Conservation (phyloP, 129 eudicot genomes). For the Kitagawia praeruptora region DNA sequence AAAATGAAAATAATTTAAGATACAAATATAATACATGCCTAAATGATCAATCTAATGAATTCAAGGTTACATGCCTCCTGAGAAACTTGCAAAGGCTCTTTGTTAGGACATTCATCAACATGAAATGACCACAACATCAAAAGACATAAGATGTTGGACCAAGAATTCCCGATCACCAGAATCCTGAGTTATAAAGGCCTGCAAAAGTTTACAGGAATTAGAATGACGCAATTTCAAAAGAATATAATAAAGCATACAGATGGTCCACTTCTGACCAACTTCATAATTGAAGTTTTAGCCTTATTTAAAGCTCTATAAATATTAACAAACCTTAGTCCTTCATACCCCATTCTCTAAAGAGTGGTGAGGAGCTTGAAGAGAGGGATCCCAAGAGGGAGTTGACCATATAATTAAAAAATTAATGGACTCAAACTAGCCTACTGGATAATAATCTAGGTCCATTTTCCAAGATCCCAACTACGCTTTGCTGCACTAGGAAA, state of each 20-base stretch:
- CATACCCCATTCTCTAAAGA: background rate
- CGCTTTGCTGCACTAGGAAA: background rate
- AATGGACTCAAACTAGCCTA: background rate
- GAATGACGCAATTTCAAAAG: background rate
- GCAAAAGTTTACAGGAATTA: constrained; percentile 6
- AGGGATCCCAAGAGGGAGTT: background rate
- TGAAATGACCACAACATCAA: constrained; percentile 71
- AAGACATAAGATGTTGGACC: constrained; percentile 41
- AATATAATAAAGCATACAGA: background rate
- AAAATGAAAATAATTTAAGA: background rate
- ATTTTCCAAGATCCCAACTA: background rate
- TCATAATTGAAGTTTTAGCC: background rate
- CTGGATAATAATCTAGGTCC: background rate
- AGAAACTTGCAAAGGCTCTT: constrained; percentile 43
- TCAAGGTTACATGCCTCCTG: constrained; percentile 44
- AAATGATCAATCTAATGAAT: background rate
- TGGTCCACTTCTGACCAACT: background rate
- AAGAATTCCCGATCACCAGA: constrained; percentile 67
- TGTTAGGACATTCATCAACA: constrained; percentile 29
- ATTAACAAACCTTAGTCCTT: background rate
- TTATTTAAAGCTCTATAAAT: background rate
- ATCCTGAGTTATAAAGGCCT: constrained; percentile 92
- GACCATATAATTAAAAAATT: background rate
- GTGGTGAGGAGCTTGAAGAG: background rate
- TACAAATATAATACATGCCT: background rate